Evolutionary conservation across 768 basidiomycete species (phyloP), one percentile per base, ranked within the genome.

Genomic region (Termitomyces heimii): DNA sequence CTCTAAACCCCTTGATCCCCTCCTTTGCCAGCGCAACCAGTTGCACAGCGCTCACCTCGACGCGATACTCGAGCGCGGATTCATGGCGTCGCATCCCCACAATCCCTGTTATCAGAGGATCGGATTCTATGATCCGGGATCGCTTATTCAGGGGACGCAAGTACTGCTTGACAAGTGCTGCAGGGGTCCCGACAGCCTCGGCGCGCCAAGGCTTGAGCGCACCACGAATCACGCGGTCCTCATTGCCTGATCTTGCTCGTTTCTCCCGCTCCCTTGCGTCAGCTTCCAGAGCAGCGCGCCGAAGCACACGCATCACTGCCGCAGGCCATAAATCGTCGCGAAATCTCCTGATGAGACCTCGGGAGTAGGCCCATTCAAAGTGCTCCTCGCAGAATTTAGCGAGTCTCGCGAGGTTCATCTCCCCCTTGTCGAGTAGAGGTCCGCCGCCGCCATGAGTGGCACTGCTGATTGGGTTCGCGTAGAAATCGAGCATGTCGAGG

Each of bases 351-450:
- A 46, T 12, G 28, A 46, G 26, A 18, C 18, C 16, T 16, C 10
- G 26, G 26, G 45, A 29, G 12, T 3, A 79, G 0, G 86, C 88
- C 87, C 89, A 91, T 62, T 89, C 87, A 56, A 68, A 75, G 59
- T 87, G 86, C 61, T 82, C 80, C 54, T 80, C 88, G 68, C 87
- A 89, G 16, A 85, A 71, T 10, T 68, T 73, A 3, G 84, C 86
- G 22, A 89, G 74, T 40, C 73, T 73, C 37, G 71, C 72, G 2
- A 85, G 71, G 61, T 82, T 75, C 7, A 82, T 73, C 52, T 85
- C 69, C 18, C 65, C 77, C 57, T 57, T 69, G 62, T 64, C 73
- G 45, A 60, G 67, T 60, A 58, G 64, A 57, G 54, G 67, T 49
- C 62, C 66, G 42, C 62, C 65, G 3, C 54, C 65, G 0, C 85